These are phyloP conservation scores for Zygotorulaspora sp. DNA, from an alignment of 805 yeast genomes.

Conservation along the genomic window DNA sequence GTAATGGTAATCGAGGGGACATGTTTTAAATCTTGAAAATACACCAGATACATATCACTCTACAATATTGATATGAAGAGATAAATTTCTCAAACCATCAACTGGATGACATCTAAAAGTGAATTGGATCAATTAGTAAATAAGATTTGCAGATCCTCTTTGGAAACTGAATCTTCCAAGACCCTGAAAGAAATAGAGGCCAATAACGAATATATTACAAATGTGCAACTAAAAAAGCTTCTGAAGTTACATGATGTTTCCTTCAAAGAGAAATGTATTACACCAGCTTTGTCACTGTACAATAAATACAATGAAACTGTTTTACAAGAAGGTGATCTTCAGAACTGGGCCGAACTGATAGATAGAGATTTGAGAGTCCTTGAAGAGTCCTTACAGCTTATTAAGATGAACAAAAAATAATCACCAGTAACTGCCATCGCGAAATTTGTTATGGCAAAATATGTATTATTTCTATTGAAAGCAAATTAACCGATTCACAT, in stretches of 20 bases:
- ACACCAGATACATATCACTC: too few relatives aligned
- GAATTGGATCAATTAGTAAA: conserved; percentile 15
- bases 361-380: conserved; percentile 71
- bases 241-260: conserved; percentile 28
- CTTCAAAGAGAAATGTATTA: conserved; percentile 24
- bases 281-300: conserved; percentile 22
- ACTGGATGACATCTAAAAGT: conserved; percentile 9
- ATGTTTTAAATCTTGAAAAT: too few relatives aligned
- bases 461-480: background rate
- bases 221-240: conserved; percentile 27
- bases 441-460: too few relatives aligned
- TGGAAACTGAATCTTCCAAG: conserved; percentile 18
- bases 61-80: too few relatives aligned
- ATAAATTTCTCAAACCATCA: too few relatives aligned
- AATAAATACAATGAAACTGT: conserved; percentile 17
- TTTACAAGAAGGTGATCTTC: conserved; percentile 39
- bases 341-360: conserved; percentile 57
- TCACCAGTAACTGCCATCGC: too few relatives aligned
- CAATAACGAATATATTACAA: conserved; percentile 26
- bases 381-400: conserved; percentile 48
- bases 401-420: conserved; percentile 30
- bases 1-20: too few relatives aligned
- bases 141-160: conserved; percentile 14
- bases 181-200: conserved; percentile 26
- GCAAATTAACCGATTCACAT: background rate